Conservation (phyloP, 257 asterid genomes). For the Agastache rugosa region DNA sequence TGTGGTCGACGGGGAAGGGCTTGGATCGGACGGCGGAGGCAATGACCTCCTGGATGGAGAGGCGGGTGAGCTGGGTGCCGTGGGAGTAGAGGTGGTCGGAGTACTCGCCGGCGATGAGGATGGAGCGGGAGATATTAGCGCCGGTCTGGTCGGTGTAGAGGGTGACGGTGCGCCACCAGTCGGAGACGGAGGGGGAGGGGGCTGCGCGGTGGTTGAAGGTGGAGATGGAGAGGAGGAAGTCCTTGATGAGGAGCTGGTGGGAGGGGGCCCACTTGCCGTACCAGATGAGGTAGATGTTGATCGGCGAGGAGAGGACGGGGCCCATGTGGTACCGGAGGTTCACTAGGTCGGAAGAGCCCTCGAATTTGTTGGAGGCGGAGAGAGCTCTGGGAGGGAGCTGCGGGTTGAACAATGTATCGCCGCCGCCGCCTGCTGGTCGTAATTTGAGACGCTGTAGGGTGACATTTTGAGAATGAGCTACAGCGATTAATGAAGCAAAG, state of each 20-base stretch:
- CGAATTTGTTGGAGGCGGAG: conserved; percentile 66
- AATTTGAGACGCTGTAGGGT: background rate
- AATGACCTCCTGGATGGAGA: conserved; percentile 73
- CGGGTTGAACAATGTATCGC: conserved; percentile 46
- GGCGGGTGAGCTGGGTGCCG: conserved; percentile 69
- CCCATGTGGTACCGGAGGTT: conserved; percentile 96
- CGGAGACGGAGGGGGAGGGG: conserved; percentile 77
- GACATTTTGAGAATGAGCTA: background rate
- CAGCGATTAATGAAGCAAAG: conserved; percentile 6
- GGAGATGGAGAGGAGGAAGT: conserved; percentile 80
- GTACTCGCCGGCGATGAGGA: conserved; percentile 79
- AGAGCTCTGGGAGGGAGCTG: conserved; percentile 51
- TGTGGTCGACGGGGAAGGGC: conserved; percentile 84
- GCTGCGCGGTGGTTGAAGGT: conserved; percentile 54
- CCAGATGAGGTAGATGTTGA: conserved; percentile 87
- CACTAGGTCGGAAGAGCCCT: conserved; percentile 82
- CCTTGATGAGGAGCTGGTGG: conserved; percentile 74
- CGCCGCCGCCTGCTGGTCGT: background rate
- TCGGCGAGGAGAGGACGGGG: conserved; percentile 89
- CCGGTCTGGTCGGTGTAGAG: conserved; percentile 90
- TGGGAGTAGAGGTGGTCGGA: conserved; percentile 69
- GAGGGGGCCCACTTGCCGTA: conserved; percentile 77
- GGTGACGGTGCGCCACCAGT: conserved; percentile 88
- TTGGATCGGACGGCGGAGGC: conserved; percentile 72
- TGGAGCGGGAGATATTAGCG: conserved; percentile 69